A percentile compares a stretch with the other conserved stretches of the same genome.
Conservation (phyloP, 2,329 filamentous ascomycete genomes). For the Exserohilum rostratum region DNA sequence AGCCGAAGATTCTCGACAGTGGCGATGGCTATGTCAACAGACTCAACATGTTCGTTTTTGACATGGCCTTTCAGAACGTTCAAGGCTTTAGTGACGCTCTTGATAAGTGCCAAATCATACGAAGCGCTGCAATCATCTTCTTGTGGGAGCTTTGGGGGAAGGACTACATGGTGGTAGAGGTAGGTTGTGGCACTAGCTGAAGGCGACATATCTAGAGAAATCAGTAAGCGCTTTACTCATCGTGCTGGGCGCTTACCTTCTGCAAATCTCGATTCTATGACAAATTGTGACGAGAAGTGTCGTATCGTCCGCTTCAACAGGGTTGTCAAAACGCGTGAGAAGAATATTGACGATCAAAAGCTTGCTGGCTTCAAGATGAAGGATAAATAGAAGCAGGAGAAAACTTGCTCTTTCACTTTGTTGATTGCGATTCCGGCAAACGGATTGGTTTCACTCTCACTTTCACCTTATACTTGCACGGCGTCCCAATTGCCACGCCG, state of each 20-base stretch:
- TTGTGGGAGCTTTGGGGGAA: constrained; percentile 57
- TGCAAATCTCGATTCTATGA: neutral
- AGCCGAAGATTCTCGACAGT: constrained; percentile 22
- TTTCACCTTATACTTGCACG: constrained; percentile 1
- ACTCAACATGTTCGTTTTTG: constrained; percentile 1
- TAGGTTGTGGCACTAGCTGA: constrained; percentile 12
- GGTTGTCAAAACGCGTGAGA: neutral
- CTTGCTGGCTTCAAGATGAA: neutral
- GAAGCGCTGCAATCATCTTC: constrained; percentile 28
- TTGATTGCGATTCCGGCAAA: neutral
- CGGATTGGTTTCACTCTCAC: constrained; percentile 5
- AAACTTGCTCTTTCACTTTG: neutral
- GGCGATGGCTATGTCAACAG: constrained; percentile 12
- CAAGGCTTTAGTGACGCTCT: constrained; percentile 17
- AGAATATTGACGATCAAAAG: neutral
- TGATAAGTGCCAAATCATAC: constrained; percentile 23
- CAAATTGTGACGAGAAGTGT: neutral
- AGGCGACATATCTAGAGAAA: constrained; percentile 4
- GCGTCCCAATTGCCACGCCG: constrained; percentile 2
- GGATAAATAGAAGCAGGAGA: neutral
- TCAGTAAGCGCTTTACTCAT: too few species aligned
- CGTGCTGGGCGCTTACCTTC: neutral
- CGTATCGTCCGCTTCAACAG: neutral
- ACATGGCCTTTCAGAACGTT: constrained; percentile 10
- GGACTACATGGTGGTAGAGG: constrained; percentile 52